phyloP scores from a whole-genome alignment of 768 basidiomycete species.

The Gelatoporia subvermispora region DNA sequence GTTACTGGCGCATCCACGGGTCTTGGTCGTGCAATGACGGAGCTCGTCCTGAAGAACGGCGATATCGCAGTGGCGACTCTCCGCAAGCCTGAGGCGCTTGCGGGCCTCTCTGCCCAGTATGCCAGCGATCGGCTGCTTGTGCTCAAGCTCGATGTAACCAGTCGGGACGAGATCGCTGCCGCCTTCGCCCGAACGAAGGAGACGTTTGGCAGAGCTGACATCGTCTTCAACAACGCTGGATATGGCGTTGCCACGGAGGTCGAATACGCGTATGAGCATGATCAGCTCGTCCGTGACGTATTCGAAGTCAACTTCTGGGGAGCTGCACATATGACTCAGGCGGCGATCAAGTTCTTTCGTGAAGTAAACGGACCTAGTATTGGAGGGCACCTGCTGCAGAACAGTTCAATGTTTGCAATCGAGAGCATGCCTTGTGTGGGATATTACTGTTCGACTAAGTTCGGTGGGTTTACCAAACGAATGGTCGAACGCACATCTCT shows the following conservation, averaged over 20 bases:
- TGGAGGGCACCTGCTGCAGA: conserved; percentile 11
- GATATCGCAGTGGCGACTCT: conserved; percentile 21
- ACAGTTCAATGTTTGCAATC: conserved; percentile 2
- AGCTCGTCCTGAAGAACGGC: conserved; percentile 16
- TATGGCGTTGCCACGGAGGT: conserved; percentile 10
- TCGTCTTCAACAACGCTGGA: conserved; percentile 23
- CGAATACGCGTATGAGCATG: conserved; percentile 11
- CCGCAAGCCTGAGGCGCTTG: conserved; percentile 18
- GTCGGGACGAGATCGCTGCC: not conserved
- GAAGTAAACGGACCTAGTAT: conserved; percentile 15
- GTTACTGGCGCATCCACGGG: conserved; percentile 24
- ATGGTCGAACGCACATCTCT: not conserved
- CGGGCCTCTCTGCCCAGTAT: conserved; percentile 15
- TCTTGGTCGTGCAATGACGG: conserved; percentile 17
- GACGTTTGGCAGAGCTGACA: conserved; percentile 17
- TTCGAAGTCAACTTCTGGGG: conserved; percentile 25
- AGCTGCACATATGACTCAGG: conserved; percentile 22
- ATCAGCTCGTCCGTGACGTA: conserved; percentile 6
- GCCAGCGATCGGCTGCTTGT: conserved; percentile 14
- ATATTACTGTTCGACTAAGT: conserved; percentile 6
- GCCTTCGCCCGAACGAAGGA: conserved; percentile 13
- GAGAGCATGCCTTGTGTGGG: not conserved
- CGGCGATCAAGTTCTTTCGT: conserved; percentile 28
- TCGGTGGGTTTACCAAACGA: conserved; percentile 1
- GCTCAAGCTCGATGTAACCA: conserved; percentile 18